phyloP scores from a whole-genome alignment of 2,329 filamentous ascomycete genomes.

The Triangularia setosa region DNA sequence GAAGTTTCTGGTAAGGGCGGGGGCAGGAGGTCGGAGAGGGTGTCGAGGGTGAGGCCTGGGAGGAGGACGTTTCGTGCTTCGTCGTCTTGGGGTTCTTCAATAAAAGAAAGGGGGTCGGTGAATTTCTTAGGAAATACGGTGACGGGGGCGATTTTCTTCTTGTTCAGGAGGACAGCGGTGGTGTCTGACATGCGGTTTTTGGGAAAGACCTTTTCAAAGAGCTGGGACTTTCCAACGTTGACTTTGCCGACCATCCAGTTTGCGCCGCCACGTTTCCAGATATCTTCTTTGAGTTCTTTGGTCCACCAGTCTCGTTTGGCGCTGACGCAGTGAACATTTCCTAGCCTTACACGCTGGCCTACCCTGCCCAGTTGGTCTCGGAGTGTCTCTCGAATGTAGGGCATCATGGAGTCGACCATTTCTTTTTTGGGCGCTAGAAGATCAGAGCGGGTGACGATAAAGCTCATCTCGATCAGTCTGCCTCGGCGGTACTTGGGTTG shows the following conservation, averaged over 20 bases:
- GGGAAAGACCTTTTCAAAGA: slow-evolving; percentile 85
- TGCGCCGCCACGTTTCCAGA: slow-evolving; percentile 77
- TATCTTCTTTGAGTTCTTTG: slow-evolving; percentile 75
- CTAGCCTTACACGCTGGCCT: slow-evolving; percentile 70
- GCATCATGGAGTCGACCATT: slow-evolving; percentile 82
- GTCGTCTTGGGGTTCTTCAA: background rate
- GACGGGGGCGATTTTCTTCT: slow-evolving; percentile 35
- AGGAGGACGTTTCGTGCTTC: slow-evolving; percentile 10
- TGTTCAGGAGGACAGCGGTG: slow-evolving; percentile 24
- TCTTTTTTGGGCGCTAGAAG: slow-evolving; percentile 78
- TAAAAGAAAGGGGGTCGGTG: background rate
- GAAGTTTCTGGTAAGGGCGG: slow-evolving; percentile 68
- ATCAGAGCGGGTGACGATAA: slow-evolving; percentile 87
- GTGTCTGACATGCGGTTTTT: slow-evolving; percentile 56
- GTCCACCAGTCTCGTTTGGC: slow-evolving; percentile 90
- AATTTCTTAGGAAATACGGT: slow-evolving; percentile 26
- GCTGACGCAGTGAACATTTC: slow-evolving; percentile 84
- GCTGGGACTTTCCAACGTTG: slow-evolving; percentile 92
- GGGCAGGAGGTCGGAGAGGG: slow-evolving; percentile 63
- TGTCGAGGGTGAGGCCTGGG: slow-evolving; percentile 16
- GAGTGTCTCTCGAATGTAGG: slow-evolving; percentile 73
- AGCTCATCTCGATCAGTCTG: slow-evolving; percentile 73
- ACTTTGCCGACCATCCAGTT: slow-evolving; percentile 98
- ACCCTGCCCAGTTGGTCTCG: slow-evolving; percentile 68
- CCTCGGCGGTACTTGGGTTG: slow-evolving; percentile 61